Evolutionary conservation across 2,329 filamentous ascomycete genomes (phyloP), one percentile per base, ranked within the genome.

Genomic region (Botryotinia narcissicola): DNA sequence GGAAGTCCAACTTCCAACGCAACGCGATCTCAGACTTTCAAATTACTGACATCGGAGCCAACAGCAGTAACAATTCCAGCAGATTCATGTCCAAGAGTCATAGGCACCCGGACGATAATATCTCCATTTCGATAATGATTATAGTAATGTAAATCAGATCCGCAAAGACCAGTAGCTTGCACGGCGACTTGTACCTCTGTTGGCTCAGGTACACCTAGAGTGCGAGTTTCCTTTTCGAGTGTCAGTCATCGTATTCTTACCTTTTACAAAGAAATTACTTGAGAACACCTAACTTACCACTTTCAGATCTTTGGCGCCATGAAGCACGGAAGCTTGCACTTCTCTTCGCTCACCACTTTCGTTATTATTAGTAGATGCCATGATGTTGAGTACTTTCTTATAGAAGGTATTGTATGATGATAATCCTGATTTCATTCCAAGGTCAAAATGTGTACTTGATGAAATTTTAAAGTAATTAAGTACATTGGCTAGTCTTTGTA

Each of bases 121-220:
- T 95, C 95, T 59, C 96, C 95, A 81, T 98, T 98, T 84, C 93
- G 93, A 79, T 95, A 95, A 72, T 92, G 92, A 82, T 96, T 93
- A 94, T 95, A 98, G 86, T 98, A 98, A 85, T 98, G 95, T 73
- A 98, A 91, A 82, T 98, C 95, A 75, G 93, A 97, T 87, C 95
- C 96, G 86, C 96, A 98, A 80, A 98, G 98, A 71, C 96, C 96
- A 4, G 95, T 98, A 83, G 93, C 95, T 84, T 95, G 93, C 81
- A 98, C 89, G 71, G 93, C 93, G 74, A 98, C 83, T 61, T 94
- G 94, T 67, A 98, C 94, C 85, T 98, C 93, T 69, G 73, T 71
- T 66, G 79, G 64, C 35, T 70, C 74, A 68, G 80, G 81, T 25
- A 71, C 67, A 20, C 57, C 57, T 9, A 82, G 76, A 14, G 70